Evolutionary conservation across 208 protist species (phyloP), one percentile per base, ranked within the genome.

Genomic region (Trypanosoma avium): DNA sequence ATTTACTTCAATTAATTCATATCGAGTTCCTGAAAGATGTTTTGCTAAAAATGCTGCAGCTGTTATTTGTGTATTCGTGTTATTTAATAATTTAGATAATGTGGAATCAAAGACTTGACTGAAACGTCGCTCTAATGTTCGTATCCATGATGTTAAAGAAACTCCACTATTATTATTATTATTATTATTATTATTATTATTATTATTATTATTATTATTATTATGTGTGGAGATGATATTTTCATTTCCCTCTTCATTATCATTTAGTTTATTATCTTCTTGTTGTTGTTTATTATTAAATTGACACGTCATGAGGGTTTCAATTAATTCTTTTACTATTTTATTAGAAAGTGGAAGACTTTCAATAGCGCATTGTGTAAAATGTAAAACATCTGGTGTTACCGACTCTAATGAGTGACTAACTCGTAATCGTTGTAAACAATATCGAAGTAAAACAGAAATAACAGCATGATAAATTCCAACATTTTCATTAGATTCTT

Each of bases 11-110:
- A 94, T 59, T 67, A 88, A 66, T 67, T 81, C 69, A 67, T 91
- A 95, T 7, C 84, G 82, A 15, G 85, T 85, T 48, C 85, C 89
- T 43, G 72, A 63, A 58, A 92, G 78, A 72, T 92, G 82, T n/a
- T 74, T 81, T 9, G 84, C 58, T 2, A 94, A 76, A 66, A 91
- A 90, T 27, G 64, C 67, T 42, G 63, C 54, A 12, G 77, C 81
- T 1, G 75, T 60, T 15, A 54, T 45, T 17, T 69, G 60, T 38
- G 77, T 76, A 19, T 54, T 55, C 9, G 63, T 48, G 53, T 79
- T 61, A 58, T 72, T 59, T 17, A 95, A 72, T 24, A 87, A 58
- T 27, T 73, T 46, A 19, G 85, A 86, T 22, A 92, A 79, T 1
- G 84, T 80, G 13, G 68, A 58, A 59, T 94, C 88, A 63, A 94